Percentiles rank a stretch among this genome's conserved stretches.
Conservation (phyloP, 768 basidiomycete species). For the Russula lepida region DNA sequence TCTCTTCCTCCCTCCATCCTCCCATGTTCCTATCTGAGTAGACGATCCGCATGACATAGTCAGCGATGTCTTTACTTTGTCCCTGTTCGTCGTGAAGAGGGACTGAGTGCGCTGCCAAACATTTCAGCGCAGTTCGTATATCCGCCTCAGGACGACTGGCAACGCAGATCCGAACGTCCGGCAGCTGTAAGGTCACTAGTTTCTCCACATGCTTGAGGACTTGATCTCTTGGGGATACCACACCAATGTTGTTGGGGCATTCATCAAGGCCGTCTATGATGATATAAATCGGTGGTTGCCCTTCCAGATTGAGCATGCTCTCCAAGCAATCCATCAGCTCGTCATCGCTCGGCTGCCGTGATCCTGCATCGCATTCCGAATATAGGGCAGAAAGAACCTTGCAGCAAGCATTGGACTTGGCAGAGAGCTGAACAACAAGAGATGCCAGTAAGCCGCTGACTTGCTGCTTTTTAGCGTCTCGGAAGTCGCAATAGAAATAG, state of each 20-base stretch:
- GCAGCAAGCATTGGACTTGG: not conserved
- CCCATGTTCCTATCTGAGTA: not conserved
- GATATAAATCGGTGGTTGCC: not conserved
- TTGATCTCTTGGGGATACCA: not conserved
- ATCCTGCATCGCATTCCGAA: not conserved
- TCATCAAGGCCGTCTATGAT: not conserved
- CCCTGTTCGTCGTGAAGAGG: not conserved
- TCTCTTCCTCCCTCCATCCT: not conserved
- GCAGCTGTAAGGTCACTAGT: not conserved
- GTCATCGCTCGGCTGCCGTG: not conserved
- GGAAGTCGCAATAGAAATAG: not conserved
- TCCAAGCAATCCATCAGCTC: not conserved
- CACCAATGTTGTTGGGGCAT: not conserved
- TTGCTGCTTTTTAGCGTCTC: not conserved
- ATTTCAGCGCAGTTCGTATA: not conserved
- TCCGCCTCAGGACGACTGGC: not conserved
- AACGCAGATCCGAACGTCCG: not conserved
- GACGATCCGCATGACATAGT: not conserved
- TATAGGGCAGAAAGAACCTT: not conserved
- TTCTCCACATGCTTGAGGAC: not conserved
- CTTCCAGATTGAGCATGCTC: not conserved
- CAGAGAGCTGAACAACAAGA: not conserved
- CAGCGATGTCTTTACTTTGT: not conserved
- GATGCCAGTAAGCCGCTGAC: not conserved
- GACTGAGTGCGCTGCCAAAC: not conserved